Percentiles rank a stretch among this genome's conserved stretches.
Conservation (phyloP, 495 filamentous ascomycete genomes). For the Letharia lupina region DNA sequence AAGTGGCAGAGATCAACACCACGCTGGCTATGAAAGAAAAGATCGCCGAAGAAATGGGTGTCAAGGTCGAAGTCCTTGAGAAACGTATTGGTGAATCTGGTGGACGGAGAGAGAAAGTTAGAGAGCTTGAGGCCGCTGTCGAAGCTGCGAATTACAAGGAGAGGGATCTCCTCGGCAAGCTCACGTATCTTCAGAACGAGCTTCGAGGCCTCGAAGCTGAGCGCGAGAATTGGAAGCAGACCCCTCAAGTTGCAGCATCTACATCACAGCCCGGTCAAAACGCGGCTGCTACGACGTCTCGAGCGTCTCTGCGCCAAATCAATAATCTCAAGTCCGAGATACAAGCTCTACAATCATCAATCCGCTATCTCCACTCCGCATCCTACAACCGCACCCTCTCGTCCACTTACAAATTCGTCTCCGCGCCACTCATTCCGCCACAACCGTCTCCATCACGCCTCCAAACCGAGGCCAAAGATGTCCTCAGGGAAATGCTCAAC, state of each 20-base stretch:
- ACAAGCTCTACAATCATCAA: slow-evolving; percentile 58
- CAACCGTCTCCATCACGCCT: not conserved
- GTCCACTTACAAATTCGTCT: slow-evolving; percentile 12
- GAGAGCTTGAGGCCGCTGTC: slow-evolving; percentile 49
- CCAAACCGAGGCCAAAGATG: slow-evolving; percentile 20
- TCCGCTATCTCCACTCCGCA: slow-evolving; percentile 57
- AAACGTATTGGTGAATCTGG: slow-evolving; percentile 64
- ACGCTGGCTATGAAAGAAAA: slow-evolving; percentile 58
- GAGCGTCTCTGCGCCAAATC: slow-evolving; percentile 58
- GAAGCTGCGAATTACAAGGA: slow-evolving; percentile 48
- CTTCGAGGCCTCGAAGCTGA: slow-evolving; percentile 50
- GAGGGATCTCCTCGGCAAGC: slow-evolving; percentile 39
- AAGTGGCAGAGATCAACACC: slow-evolving; percentile 50
- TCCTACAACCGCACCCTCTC: slow-evolving; percentile 14
- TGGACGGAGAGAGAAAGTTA: slow-evolving; percentile 42
- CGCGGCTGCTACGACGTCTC: slow-evolving; percentile 39
- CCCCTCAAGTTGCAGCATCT: slow-evolving; percentile 50
- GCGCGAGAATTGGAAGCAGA: slow-evolving; percentile 67
- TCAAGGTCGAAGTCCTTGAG: slow-evolving; percentile 92
- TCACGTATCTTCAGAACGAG: slow-evolving; percentile 35
- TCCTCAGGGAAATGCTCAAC: slow-evolving; percentile 24
- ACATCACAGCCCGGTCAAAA: slow-evolving; percentile 35
- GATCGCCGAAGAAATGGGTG: slow-evolving; percentile 60
- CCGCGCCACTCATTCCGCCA: slow-evolving; percentile 7
- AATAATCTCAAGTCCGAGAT: slow-evolving; percentile 65